These are phyloP conservation scores for Blastomyces parvus DNA, from an alignment of 2,329 filamentous ascomycete genomes.

Conservation along the genomic window DNA sequence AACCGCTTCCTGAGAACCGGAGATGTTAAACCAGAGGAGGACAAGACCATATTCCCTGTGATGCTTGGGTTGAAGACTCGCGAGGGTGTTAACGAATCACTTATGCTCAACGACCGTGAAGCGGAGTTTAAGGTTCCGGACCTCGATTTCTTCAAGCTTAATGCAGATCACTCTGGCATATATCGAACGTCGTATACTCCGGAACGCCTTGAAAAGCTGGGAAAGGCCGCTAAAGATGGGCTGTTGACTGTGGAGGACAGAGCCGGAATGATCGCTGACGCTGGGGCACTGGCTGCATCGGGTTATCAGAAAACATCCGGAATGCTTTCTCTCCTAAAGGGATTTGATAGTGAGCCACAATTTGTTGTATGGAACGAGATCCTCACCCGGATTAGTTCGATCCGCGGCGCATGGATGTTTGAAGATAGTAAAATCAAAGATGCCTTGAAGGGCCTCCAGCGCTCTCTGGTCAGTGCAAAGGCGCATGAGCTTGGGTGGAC, in stretches of 20 bases:
- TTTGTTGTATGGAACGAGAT: slow-evolving; percentile 97
- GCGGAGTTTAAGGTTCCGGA: slow-evolving; percentile 66
- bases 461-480: slow-evolving; percentile 64
- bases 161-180: slow-evolving; percentile 85
- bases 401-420: slow-evolving; percentile 81
- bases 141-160: slow-evolving; percentile 89
- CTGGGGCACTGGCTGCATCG: slow-evolving; percentile 76
- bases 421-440: slow-evolving; percentile 63
- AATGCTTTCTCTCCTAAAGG: slow-evolving; percentile 72
- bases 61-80: slow-evolving; percentile 71
- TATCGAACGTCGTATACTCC: slow-evolving; percentile 85
- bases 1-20: slow-evolving; percentile 90
- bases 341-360: slow-evolving; percentile 70
- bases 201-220: slow-evolving; percentile 76
- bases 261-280: slow-evolving; percentile 89
- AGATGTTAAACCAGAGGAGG: slow-evolving; percentile 88
- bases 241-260: slow-evolving; percentile 80
- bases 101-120: slow-evolving; percentile 65
- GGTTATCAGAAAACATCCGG: slow-evolving; percentile 92
- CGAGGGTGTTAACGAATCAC: slow-evolving; percentile 65
- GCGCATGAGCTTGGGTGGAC: slow-evolving; percentile 82
- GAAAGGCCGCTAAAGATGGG: slow-evolving; percentile 70
- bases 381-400: slow-evolving; percentile 62
- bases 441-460: slow-evolving; percentile 73
- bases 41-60: slow-evolving; percentile 77